These are phyloP conservation scores for Penicillium sp. DNA, from an alignment of 2,329 filamentous ascomycete species.

Conservation along the genomic window DNA sequence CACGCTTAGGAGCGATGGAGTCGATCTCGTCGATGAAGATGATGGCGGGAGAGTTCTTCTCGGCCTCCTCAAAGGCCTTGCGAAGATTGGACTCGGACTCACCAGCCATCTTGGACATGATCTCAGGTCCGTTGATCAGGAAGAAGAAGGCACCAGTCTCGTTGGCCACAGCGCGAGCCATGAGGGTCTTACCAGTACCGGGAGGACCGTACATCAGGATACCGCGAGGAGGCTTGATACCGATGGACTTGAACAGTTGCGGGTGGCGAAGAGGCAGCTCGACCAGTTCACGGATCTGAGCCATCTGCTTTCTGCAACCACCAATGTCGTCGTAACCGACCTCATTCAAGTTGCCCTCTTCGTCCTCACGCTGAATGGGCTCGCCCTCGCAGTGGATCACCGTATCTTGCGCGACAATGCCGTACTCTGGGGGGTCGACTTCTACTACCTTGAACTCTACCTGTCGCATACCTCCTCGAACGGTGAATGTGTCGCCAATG, in stretches of 20 bases:
- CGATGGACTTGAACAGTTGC: constrained; percentile 99
- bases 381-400: constrained; percentile 99
- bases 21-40: constrained; percentile 99
- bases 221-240: constrained; percentile 98
- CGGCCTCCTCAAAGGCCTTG: constrained; percentile 98
- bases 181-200: constrained; percentile 98
- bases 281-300: constrained; percentile 97
- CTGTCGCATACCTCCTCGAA: constrained; percentile 95
- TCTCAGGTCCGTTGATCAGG: constrained; percentile 97
- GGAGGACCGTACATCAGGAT: constrained; percentile 94
- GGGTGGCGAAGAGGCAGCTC: constrained; percentile 94
- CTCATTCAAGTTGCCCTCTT: constrained; percentile 98
- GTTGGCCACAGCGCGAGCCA: constrained; percentile 97
- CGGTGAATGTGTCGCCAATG: constrained; percentile 96
- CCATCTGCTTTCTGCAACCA: constrained; percentile 99
- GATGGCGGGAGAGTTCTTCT: constrained; percentile 98
- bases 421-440: constrained; percentile 96
- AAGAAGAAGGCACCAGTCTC: constrained; percentile 99
- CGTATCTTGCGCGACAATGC: constrained; percentile 97
- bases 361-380: constrained; percentile 93
- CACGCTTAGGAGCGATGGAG: constrained; percentile 97
- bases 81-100: constrained; percentile 97
- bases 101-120: constrained; percentile 99
- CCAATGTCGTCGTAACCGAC: constrained; percentile 99
- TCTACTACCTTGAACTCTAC: constrained; percentile 99